Conservation (phyloP, 78 protist genomes). For the Dictyostelium brefeldianum region DNA sequence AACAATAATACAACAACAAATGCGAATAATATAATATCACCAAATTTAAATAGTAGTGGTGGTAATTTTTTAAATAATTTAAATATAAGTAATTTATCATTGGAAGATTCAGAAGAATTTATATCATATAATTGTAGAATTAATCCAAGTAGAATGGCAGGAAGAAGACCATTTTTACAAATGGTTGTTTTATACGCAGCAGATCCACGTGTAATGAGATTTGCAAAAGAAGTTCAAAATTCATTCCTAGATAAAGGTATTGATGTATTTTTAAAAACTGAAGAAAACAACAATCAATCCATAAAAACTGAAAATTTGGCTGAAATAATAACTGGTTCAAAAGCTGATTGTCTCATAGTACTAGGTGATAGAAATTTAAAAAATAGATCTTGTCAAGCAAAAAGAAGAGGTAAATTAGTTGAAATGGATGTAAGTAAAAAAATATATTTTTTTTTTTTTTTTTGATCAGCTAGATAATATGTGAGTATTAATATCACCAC, state of each 20-base stretch:
- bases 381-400: constrained; percentile 75
- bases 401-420: constrained; percentile 76
- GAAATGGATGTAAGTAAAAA: constrained; percentile 72
- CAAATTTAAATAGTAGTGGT: constrained; percentile 10
- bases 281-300: constrained; percentile 58
- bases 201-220: constrained; percentile 64
- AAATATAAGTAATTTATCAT: constrained; percentile 14
- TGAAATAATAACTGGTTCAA: constrained; percentile 79
- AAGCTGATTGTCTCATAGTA: constrained; percentile 81
- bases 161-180: constrained; percentile 85
- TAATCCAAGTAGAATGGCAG: constrained; percentile 56
- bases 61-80: constrained; percentile 15
- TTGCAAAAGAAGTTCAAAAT: constrained; percentile 73
- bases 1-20: constrained; percentile 8
- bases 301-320: constrained; percentile 82
- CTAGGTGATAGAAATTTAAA: constrained; percentile 85
- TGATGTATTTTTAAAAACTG: constrained; percentile 75
- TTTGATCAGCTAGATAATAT: too few relatives aligned
- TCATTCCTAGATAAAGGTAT: constrained; percentile 59
- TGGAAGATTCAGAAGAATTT: constrained; percentile 58
- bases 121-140: constrained; percentile 39
- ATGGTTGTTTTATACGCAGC: constrained; percentile 80
- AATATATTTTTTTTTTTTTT: neutral
- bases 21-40: neutral
- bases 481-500: too few relatives aligned